phyloP scores from a whole-genome alignment of 2,329 filamentous ascomycete species.

The Mariannaea elegans region DNA sequence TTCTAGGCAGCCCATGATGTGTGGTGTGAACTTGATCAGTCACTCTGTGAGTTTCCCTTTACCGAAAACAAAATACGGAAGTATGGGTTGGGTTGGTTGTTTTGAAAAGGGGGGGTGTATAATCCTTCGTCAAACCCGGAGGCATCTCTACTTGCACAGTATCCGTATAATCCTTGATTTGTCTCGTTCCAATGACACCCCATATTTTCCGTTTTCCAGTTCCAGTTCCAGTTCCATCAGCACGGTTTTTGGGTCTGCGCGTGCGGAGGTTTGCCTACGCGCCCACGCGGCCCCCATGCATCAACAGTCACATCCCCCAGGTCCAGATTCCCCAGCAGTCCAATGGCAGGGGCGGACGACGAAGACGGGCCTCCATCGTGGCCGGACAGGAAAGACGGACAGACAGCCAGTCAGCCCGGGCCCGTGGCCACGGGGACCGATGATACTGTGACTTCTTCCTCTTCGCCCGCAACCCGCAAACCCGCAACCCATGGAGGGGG shows the following conservation, averaged over 20 bases:
- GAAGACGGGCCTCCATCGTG: not conserved
- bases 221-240: slow-evolving; percentile 1
- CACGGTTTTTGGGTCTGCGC: no score
- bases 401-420: slow-evolving; percentile 14
- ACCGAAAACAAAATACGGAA: no score
- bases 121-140: no score
- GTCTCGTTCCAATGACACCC: no score
- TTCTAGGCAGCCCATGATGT: not conserved
- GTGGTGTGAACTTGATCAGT: slow-evolving; percentile 11
- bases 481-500: not conserved
- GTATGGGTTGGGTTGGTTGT: no score
- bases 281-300: slow-evolving; percentile 21
- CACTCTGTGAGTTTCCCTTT: no score
- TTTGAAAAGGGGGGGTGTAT: no score
- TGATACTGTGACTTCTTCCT: slow-evolving; percentile 1
- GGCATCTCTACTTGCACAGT: no score
- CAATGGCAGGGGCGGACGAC: no score
- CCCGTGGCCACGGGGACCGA: slow-evolving; percentile 9
- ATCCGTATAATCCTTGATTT: no score
- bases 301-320: slow-evolving; percentile 15
- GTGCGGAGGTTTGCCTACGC: slow-evolving; percentile 17
- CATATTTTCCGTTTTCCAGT: no score
- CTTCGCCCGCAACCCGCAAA: not conserved
- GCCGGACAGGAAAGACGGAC: not conserved
- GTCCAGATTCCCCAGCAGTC: no score